phyloP scores from a whole-genome alignment of 176 grass and related monocot genomes.

The Eremochloa ophiuroides region DNA sequence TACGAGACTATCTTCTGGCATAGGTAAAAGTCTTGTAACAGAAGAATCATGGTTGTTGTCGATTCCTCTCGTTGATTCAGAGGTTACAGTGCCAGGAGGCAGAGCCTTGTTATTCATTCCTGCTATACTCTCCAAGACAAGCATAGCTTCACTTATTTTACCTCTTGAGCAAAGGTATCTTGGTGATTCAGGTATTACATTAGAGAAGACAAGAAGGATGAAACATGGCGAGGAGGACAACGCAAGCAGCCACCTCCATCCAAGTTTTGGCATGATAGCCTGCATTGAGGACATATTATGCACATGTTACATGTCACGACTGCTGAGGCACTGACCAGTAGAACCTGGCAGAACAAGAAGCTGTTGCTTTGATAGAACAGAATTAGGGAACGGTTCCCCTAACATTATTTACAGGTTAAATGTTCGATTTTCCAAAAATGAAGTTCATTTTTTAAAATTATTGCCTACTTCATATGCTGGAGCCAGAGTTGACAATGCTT shows the following conservation, averaged over 20 bases:
- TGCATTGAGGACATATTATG: slow-evolving; percentile 25
- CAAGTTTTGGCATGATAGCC: slow-evolving; percentile 55
- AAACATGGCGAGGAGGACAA: slow-evolving; percentile 59
- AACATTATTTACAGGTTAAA: background rate
- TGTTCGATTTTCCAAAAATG: background rate
- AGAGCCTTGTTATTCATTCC: slow-evolving; percentile 48
- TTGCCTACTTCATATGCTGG: background rate
- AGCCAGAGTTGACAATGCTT: background rate
- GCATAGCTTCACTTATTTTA: slow-evolving; percentile 38
- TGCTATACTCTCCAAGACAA: slow-evolving; percentile 59
- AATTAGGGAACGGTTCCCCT: background rate
- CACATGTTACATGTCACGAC: background rate
- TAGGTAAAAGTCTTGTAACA: slow-evolving; percentile 34
- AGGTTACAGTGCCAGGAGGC: slow-evolving; percentile 38
- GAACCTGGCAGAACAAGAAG: background rate
- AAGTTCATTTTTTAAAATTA: background rate
- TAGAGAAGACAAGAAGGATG: slow-evolving; percentile 55
- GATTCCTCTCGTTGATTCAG: slow-evolving; percentile 24
- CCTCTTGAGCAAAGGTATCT: slow-evolving; percentile 61
- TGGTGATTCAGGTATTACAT: slow-evolving; percentile 59
- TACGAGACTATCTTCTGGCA: background rate
- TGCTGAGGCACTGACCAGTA: background rate
- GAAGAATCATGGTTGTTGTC: slow-evolving; percentile 16
- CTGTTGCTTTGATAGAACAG: background rate
- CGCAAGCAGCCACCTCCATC: slow-evolving; percentile 69